Percentiles rank a stretch among this genome's conserved stretches.
Evolutionary conservation across 805 yeast genomes (phyloP).

Genomic region (Suhomyces kilbournensis): DNA sequence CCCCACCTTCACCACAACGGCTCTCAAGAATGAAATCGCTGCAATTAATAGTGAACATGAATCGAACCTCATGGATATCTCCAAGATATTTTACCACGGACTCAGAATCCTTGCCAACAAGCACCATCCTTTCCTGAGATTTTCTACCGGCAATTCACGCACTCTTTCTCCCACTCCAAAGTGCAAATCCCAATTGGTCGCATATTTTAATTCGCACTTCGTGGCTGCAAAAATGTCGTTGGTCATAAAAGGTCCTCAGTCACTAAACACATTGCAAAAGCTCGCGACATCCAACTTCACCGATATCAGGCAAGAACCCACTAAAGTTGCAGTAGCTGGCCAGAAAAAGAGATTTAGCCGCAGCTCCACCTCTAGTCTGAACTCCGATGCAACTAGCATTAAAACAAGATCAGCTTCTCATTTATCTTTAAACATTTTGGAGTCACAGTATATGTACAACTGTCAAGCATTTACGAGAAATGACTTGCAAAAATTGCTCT

Average conservation of each 20-base stretch:
- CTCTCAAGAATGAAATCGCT: conserved; percentile 49
- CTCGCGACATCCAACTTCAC: conserved; percentile 45
- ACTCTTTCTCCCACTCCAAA: conserved; percentile 42
- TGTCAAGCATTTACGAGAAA: background rate
- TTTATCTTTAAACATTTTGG: background rate
- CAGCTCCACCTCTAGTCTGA: background rate
- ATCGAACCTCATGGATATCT: conserved; percentile 43
- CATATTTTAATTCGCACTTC: conserved; percentile 43
- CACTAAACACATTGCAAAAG: conserved; percentile 55
- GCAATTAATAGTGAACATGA: conserved; percentile 68
- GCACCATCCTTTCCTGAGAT: conserved; percentile 54
- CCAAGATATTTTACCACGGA: conserved; percentile 58
- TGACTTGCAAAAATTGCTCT: conserved; percentile 2
- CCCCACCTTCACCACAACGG: conserved; percentile 47
- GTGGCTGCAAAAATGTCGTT: conserved; percentile 50
- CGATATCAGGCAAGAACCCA: conserved; percentile 16
- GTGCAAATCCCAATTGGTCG: conserved; percentile 29
- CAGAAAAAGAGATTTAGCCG: background rate
- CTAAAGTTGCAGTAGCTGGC: background rate
- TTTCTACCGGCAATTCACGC: conserved; percentile 61
- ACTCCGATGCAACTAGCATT: background rate
- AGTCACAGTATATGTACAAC: background rate
- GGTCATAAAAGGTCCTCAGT: conserved; percentile 65
- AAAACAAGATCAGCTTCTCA: background rate
- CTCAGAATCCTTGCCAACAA: conserved; percentile 47